Conservation (phyloP, 257 asterid species). For the Solanum chiquidenum region DNA sequence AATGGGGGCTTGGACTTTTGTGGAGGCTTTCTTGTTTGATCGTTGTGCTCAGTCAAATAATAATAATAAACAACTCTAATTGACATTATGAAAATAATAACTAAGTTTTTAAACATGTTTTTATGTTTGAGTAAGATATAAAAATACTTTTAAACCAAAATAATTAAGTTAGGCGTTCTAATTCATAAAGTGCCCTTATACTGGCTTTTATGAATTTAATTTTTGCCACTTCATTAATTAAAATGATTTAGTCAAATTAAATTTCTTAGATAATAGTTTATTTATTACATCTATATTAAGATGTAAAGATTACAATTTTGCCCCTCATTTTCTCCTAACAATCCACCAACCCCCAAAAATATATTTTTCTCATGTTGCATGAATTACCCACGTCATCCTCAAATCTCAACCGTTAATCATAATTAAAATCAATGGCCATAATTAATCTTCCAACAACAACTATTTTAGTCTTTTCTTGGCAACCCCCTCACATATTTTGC, state of each 20-base stretch:
- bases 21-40: neutral
- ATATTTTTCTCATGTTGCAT: neutral
- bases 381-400: slow-evolving; percentile 16
- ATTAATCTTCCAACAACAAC: slow-evolving; percentile 10
- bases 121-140: too few relatives aligned
- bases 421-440: neutral
- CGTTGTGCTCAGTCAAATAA: neutral
- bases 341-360: neutral
- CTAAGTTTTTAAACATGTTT: too few relatives aligned
- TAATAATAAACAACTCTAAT: too few relatives aligned
- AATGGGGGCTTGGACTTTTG: neutral
- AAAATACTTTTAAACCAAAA: too few relatives aligned
- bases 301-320: neutral
- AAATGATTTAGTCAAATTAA: neutral
- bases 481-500: neutral
- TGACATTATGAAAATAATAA: too few relatives aligned
- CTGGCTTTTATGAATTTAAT: too few relatives aligned
- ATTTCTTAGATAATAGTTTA: neutral
- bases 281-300: neutral
- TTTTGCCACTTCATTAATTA: too few relatives aligned
- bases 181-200: too few relatives aligned
- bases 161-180: too few relatives aligned
- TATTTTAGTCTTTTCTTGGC: neutral
- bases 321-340: neutral
- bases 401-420: slow-evolving; percentile 15